Conservation (phyloP, 1,284 basidiomycete species). For the Coniferiporia sulphurascens region DNA sequence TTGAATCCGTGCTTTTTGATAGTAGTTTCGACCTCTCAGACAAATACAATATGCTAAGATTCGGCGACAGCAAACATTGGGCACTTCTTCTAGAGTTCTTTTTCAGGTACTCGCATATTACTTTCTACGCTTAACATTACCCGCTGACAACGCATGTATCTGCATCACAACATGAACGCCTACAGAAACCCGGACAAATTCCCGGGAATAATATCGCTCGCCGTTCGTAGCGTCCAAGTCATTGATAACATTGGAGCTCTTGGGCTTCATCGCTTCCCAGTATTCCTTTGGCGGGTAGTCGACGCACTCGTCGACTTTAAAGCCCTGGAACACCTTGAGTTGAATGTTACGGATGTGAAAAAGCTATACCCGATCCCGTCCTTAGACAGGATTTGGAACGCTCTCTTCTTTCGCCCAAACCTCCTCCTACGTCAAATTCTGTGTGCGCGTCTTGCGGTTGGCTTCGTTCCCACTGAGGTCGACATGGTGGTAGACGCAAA, state of each 20-base stretch:
- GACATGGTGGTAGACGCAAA: neutral
- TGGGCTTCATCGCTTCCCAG: neutral
- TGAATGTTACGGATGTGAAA: neutral
- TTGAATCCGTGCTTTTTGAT: neutral
- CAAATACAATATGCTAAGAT: neutral
- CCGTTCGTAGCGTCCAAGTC: neutral
- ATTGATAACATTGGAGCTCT: neutral
- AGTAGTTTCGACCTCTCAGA: neutral
- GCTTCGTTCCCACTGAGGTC: neutral
- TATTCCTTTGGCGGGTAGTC: neutral
- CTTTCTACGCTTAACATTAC: neutral
- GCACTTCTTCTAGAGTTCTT: neutral
- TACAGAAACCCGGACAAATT: neutral
- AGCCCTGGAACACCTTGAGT: neutral
- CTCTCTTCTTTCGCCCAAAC: neutral
- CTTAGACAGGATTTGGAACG: neutral
- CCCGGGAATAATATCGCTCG: neutral
- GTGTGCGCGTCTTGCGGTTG: neutral
- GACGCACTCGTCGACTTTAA: neutral
- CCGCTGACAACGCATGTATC: neutral
- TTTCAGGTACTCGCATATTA: neutral
- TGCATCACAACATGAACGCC: neutral
- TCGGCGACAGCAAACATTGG: neutral
- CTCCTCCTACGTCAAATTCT: neutral
- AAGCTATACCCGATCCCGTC: neutral